Conservation (phyloP, 2,329 filamentous ascomycete species). For the Xylariaceae sp. region DNA sequence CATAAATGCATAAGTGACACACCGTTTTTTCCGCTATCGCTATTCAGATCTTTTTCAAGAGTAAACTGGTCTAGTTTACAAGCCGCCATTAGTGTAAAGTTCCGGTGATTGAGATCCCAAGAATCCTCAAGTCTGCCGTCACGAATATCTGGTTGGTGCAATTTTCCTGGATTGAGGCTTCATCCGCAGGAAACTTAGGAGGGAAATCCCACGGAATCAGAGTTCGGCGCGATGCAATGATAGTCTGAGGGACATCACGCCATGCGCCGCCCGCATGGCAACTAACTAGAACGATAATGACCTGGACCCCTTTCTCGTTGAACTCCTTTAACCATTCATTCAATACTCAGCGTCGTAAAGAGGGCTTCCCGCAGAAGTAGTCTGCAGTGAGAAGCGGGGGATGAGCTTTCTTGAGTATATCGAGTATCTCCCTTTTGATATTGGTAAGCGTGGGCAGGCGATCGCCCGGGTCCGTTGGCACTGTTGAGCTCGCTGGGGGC, state of each 20-base stretch:
- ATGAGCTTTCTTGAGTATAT: background rate
- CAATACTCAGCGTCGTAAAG: conserved; percentile 2
- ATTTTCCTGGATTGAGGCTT: background rate
- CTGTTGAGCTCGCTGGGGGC: background rate
- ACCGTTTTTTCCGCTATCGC: background rate
- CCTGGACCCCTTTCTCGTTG: background rate
- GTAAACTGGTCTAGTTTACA: background rate
- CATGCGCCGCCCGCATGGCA: conserved; percentile 3
- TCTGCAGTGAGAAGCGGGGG: conserved; percentile 1
- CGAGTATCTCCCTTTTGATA: background rate
- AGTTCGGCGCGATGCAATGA: background rate
- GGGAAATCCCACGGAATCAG: background rate
- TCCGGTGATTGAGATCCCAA: conserved; percentile 3
- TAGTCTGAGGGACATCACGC: background rate
- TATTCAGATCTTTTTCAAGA: no score
- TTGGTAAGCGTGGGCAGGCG: background rate
- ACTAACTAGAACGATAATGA: conserved; percentile 2
- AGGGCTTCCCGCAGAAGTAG: background rate
- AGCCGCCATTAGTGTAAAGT: background rate
- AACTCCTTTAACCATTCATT: background rate
- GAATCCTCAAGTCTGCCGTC: background rate
- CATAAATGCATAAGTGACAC: background rate
- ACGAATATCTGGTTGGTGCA: background rate
- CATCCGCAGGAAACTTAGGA: conserved; percentile 1
- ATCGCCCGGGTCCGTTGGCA: background rate